Base-by-base conservation (phyloP, 805 yeast genomes). In the Kuraishia capsulata region DNA sequence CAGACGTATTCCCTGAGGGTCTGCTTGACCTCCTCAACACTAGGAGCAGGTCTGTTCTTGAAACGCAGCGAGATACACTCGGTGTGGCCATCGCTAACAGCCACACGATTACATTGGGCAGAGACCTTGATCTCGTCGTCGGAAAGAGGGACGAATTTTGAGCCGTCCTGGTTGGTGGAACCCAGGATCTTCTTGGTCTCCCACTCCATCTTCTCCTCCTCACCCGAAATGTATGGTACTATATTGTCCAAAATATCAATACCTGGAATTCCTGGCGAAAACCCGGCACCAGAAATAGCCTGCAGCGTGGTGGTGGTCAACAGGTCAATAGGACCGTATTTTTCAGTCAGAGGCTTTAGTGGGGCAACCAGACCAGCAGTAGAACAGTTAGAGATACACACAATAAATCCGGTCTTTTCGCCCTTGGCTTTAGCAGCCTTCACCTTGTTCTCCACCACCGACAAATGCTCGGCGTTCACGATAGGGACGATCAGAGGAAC, bases 281-380 rank as follows among this genome's bases (percentile, higher is more conserved):
- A 92, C 3, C 98, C 98, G 18, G 95, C 98, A 51, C 98, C 98
- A 3, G 97, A 89, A 47, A 92, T 86, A 29, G 98, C 98, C 62
- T 92, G 98, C 61, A 92, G 63, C 13, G 98, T 92, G 39, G 97
- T 86, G 36, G 95, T 76, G 11, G 95, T 81, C 49, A 90, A 73
- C 19, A 79, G 71, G 42, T 85, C 89, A 43, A 92, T 75, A 33
- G 97, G 97, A 36, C 97, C 98, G 56, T 85, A 90, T 36, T 68
- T 62, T 42, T 88, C 95, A 37, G 81, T 83, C 52, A 92, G 70
- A n/a, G 98, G 97, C 57, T 86, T 87, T 57, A 92, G 70, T 36
- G 97, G 97, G 11, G 96, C 96, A 17, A 92, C 97, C 41, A 92
- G 70, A 31, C 97, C 97, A 4, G 97, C 98, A 28, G 41, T 92